phyloP scores from a whole-genome alignment of 179 eudicot species.

The Actinidia arguta region DNA sequence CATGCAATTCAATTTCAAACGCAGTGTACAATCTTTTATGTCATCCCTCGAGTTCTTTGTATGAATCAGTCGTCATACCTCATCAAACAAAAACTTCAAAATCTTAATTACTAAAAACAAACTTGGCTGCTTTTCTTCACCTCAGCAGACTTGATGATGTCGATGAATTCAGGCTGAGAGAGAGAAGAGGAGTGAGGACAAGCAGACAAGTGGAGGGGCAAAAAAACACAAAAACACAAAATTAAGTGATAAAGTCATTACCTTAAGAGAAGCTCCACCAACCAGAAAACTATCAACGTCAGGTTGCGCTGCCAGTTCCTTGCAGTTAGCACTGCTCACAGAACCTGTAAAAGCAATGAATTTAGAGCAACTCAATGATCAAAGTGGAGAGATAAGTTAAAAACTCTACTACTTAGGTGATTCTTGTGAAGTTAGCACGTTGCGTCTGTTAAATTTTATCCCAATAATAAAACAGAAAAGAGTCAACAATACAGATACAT shows the following conservation, averaged over 20 bases:
- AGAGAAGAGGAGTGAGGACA: neutral
- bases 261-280: slow-evolving; percentile 80
- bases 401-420: neutral
- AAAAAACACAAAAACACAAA: neutral
- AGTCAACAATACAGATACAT: neutral
- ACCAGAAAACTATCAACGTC: slow-evolving; percentile 73
- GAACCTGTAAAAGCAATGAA: slow-evolving; percentile 37
- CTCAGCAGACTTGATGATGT: slow-evolving; percentile 58
- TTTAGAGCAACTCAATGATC: neutral
- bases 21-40: no score
- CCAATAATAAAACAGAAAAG: neutral
- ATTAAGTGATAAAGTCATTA: slow-evolving; percentile 21
- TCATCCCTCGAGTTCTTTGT: no score
- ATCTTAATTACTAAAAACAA: neutral
- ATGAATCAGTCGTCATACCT: no score
- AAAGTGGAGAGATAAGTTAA: neutral
- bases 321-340: slow-evolving; percentile 64
- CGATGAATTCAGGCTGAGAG: slow-evolving; percentile 55
- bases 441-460: neutral
- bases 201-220: neutral
- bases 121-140: slow-evolving; percentile 37
- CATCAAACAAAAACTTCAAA: no score
- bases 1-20: no score
- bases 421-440: neutral
- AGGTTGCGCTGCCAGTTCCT: slow-evolving; percentile 58